These are phyloP conservation scores for Stellera chamaejasme DNA, from an alignment of 345 rosid species.

Conservation along the genomic window DNA sequence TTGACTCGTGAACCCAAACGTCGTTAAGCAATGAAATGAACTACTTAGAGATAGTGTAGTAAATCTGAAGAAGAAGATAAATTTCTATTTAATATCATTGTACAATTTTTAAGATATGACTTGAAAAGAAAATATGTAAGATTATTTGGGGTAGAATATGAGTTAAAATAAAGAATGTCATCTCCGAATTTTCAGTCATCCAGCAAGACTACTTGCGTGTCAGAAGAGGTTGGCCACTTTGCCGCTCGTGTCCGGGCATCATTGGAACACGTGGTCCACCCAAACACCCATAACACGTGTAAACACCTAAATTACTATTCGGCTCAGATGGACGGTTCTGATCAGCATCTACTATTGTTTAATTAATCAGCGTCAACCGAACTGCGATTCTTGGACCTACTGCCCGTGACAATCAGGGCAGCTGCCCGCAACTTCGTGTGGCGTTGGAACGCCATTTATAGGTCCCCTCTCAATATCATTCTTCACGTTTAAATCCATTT, in stretches of 20 bases:
- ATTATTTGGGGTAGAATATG: too few species aligned
- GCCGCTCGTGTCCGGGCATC: constrained; percentile 14
- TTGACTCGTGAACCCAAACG: too few species aligned
- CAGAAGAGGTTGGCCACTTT: constrained; percentile 31
- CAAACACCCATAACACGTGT: constrained; percentile 31
- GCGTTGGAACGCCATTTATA: constrained; percentile 26
- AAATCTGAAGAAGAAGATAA: too few species aligned
- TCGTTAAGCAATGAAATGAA: too few species aligned
- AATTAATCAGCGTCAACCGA: constrained; percentile 57
- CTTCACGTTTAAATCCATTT: constrained; percentile 9
- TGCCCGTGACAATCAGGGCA: constrained; percentile 73
- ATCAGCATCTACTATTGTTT: constrained; percentile 38
- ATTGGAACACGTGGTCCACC: constrained; percentile 55
- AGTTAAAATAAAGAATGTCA: too few species aligned
- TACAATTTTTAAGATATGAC: too few species aligned
- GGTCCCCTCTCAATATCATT: constrained; percentile 8
- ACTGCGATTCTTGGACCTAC: constrained; percentile 49
- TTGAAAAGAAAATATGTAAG: too few species aligned
- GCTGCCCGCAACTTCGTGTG: constrained; percentile 57
- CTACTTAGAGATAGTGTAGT: too few species aligned
- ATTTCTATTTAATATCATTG: too few species aligned
- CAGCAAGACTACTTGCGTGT: constrained; percentile 75
- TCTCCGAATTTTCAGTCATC: not conserved
- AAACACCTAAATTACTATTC: constrained; percentile 6
- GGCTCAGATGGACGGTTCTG: constrained; percentile 41